Conservation (phyloP, 164 flowering plant genomes). For the Stephania japonica region DNA sequence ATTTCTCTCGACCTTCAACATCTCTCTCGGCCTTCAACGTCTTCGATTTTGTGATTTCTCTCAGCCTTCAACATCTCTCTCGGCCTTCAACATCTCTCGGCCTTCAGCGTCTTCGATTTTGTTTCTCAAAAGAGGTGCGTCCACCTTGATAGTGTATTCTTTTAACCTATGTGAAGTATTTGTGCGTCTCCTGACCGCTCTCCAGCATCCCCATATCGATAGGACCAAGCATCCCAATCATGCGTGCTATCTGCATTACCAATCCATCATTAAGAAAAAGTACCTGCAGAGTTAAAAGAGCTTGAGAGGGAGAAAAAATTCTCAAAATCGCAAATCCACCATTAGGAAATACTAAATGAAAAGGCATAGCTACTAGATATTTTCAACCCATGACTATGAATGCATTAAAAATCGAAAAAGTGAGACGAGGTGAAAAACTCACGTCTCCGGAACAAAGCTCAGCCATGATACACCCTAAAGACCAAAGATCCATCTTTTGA, state of each 20-base stretch:
- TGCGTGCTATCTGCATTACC: too few relatives aligned
- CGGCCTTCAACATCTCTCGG: too few relatives aligned
- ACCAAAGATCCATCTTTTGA: constrained; percentile 88
- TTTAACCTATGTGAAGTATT: constrained; percentile 89
- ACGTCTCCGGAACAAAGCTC: constrained; percentile 92
- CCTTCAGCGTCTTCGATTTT: too few relatives aligned
- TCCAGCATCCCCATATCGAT: constrained; percentile 77
- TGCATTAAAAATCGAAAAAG: not conserved
- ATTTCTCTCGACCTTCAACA: too few relatives aligned
- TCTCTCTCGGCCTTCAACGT: too few relatives aligned
- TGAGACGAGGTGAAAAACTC: constrained; percentile 17
- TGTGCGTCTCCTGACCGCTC: constrained; percentile 65
- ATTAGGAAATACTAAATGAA: not conserved
- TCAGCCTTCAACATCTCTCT: too few relatives aligned
- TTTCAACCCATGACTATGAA: not conserved
- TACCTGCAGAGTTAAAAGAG: constrained; percentile 42
- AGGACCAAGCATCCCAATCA: too few relatives aligned
- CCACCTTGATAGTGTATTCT: too few relatives aligned
- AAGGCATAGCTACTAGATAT: not conserved
- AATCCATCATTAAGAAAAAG: too few relatives aligned
- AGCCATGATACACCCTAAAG: constrained; percentile 91
- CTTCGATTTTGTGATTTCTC: too few relatives aligned
- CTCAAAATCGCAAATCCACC: not conserved
- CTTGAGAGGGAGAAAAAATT: not conserved
- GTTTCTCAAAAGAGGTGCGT: too few relatives aligned